A percentile compares a stretch with the other conserved stretches of the same genome.
phyloP scores from a whole-genome alignment of 2,329 filamentous ascomycete genomes.

The Cladobotryum protrusum region DNA sequence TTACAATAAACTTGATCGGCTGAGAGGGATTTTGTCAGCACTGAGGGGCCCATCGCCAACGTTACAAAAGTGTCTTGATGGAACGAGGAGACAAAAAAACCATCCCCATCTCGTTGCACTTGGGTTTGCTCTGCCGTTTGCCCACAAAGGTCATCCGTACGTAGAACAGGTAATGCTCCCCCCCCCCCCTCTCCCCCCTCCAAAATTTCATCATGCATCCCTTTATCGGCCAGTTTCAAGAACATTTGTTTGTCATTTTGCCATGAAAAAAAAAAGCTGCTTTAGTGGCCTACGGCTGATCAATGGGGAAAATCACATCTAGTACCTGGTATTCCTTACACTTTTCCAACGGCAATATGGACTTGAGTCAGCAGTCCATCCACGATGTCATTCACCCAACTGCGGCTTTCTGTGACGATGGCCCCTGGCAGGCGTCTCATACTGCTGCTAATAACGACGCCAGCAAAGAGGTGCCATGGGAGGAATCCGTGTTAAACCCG shows the following conservation, averaged over 20 bases:
- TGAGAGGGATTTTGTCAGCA: slow-evolving; percentile 7
- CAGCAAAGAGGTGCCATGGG: slow-evolving; percentile 32
- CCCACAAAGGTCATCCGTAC: not conserved
- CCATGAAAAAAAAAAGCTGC: not conserved
- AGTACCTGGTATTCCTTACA: not conserved
- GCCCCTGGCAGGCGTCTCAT: not conserved
- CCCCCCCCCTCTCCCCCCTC: not conserved
- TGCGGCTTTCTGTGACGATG: slow-evolving; percentile 38
- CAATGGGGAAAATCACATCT: not conserved
- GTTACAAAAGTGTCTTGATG: slow-evolving; percentile 1
- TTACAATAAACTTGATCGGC: slow-evolving; percentile 5
- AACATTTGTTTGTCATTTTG: not conserved
- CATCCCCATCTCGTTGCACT: not conserved
- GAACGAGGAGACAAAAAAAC: not conserved
- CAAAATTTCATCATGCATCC: too few relatives aligned
- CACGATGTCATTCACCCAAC: slow-evolving; percentile 54
- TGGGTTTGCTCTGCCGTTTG: not conserved
- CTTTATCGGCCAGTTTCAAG: too few relatives aligned
- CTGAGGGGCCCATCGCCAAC: not conserved
- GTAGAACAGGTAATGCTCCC: slow-evolving; percentile 1
- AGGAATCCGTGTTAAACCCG: slow-evolving; percentile 47
- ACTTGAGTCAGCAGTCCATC: slow-evolving; percentile 46
- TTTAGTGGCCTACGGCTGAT: slow-evolving; percentile 2
- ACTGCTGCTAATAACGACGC: slow-evolving; percentile 1
- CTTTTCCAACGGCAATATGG: slow-evolving; percentile 35